Evolutionary conservation across 352 stramenopile genomes (phyloP), one percentile per base, ranked within the genome.

Genomic region (Thalassiosira tumida): DNA sequence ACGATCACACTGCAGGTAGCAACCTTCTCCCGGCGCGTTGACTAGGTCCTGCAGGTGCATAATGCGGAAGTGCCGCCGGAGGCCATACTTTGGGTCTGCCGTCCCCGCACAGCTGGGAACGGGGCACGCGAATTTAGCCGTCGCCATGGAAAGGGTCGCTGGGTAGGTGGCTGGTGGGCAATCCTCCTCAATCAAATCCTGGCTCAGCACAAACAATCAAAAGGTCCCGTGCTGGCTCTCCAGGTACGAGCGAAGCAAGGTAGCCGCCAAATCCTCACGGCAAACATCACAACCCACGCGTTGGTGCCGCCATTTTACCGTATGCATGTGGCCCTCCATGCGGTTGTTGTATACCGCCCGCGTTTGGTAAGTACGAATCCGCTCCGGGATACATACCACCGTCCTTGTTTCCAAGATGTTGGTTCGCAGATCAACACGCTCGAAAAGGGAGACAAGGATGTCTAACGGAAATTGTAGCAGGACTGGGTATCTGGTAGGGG

Each of bases 241-340:
- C 73, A 81, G 40, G 38, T 81, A 47, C 3, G n/a, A 31, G 43
- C 13, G n/a, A n/a, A 83, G 75, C 37, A 54, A 74, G 37, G 10
- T 33, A 29, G 29, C 51, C 40, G 31, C 2, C 59, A 83, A 29
- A 38, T 40, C 59, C 33, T 51, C 13, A 26, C 75, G 51, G 64
- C 75, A 83, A 26, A 83, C 50, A 17, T 83, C 33, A 26, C 51
- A 83, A 26, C 73, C 75, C 35, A 83, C 75, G 5, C 33, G 40
- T 13, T 33, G 51, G 26, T n/a, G 50, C 31, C 59, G 47, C 37
- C 51, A 74, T 14, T 38, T 14, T 31, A 15, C 14, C 7, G 21
- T 14, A 26, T 26, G 15, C n/a, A 38, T 37, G 3, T 21, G 14
- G 4, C 31, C 65, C 4, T 74, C 65, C 14, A 21, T 26, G 14